phyloP scores from a whole-genome alignment of 306 rosid genomes.

The Luffa acutangula region DNA sequence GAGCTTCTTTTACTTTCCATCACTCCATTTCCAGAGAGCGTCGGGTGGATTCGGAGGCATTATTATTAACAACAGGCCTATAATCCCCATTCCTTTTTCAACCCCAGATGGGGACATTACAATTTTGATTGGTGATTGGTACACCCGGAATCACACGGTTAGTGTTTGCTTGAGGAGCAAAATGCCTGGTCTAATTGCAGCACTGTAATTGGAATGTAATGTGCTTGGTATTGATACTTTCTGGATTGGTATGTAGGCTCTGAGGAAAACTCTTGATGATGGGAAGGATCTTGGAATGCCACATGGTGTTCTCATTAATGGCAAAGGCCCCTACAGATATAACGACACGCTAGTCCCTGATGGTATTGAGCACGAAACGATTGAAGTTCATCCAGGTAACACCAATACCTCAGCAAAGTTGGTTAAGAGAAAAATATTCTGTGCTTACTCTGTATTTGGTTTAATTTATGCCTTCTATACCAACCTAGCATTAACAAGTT shows the following conservation, averaged over 20 bases:
- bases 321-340: constrained; percentile 85
- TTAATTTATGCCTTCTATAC: background rate
- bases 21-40: constrained; percentile 85
- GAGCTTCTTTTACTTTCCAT: constrained; percentile 90
- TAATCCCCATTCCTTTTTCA: constrained; percentile 76
- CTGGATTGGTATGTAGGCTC: constrained; percentile 42
- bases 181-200: background rate
- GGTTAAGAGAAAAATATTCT: background rate
- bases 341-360: constrained; percentile 77
- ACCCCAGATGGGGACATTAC: constrained; percentile 68
- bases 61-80: constrained; percentile 45
- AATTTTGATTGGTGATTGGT: constrained; percentile 84
- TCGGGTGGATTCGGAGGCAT: constrained; percentile 87
- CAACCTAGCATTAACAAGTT: background rate
- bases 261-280: constrained; percentile 68
- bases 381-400: constrained; percentile 78
- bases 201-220: background rate
- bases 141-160: constrained; percentile 80
- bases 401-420: background rate
- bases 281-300: constrained; percentile 97
- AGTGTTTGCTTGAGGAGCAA: constrained; percentile 21
- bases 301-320: constrained; percentile 92
- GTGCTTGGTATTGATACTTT: constrained; percentile 10
- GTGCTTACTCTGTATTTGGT: background rate
- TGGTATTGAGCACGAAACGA: constrained; percentile 58